Evolutionary conservation across 805 yeast genomes (phyloP).

Genomic region (Debaryomyces castellii): DNA sequence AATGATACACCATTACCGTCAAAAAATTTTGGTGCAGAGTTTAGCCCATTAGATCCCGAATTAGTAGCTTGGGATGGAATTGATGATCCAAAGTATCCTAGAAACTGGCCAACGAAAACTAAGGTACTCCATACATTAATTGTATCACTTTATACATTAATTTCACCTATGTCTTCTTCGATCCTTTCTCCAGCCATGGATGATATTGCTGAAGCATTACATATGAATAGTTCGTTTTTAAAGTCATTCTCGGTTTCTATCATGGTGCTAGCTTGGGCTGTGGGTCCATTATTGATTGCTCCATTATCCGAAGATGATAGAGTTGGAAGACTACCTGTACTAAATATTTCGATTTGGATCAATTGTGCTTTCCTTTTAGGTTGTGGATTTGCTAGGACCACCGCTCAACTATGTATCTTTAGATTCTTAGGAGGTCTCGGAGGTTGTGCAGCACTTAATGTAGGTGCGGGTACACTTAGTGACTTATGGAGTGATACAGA

Average conservation of each 20-base stretch:
- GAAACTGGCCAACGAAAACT: conserved; percentile 51
- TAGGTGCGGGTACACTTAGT: conserved; percentile 68
- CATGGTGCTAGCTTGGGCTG: conserved; percentile 68
- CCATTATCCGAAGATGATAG: conserved; percentile 62
- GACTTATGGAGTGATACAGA: conserved; percentile 55
- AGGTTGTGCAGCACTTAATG: conserved; percentile 66
- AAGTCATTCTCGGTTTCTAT: conserved; percentile 58
- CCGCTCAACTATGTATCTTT: conserved; percentile 59
- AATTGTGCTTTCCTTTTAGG: conserved; percentile 53
- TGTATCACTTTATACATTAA: conserved; percentile 54
- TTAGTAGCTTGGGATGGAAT: conserved; percentile 66
- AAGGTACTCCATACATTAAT: conserved; percentile 46
- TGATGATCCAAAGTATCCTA: conserved; percentile 61
- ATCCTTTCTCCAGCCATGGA: conserved; percentile 60
- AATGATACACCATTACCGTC: conserved; percentile 35
- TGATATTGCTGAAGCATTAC: conserved; percentile 45
- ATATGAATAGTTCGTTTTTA: conserved; percentile 41
- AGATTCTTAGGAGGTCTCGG: conserved; percentile 67
- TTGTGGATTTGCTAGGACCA: conserved; percentile 58
- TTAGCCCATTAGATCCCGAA: conserved; percentile 57
- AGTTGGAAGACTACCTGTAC: conserved; percentile 59
- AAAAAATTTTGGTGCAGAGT: conserved; percentile 52
- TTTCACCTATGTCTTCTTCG: conserved; percentile 64
- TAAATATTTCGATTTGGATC: conserved; percentile 50
- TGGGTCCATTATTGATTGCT: conserved; percentile 64